Percentiles rank a stretch among this genome's conserved stretches.
Evolutionary conservation across 2,329 filamentous ascomycete species (phyloP).

Genomic region (Colletotrichum ledebouriae): DNA sequence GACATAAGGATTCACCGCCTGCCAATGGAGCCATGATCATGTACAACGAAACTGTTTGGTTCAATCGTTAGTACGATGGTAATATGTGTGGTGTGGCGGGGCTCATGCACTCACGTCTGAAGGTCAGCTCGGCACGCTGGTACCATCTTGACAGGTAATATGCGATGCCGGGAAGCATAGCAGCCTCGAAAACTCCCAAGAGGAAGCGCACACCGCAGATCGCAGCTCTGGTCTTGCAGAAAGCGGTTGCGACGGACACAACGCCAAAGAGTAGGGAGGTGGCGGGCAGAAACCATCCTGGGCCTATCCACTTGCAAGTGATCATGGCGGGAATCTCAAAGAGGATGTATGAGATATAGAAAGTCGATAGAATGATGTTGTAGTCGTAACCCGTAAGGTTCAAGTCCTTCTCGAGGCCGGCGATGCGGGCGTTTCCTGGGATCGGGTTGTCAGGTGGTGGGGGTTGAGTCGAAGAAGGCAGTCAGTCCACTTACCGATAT

Average conservation of each 20-base stretch:
- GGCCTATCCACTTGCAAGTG: slow-evolving; percentile 77
- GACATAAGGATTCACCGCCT: slow-evolving; percentile 51
- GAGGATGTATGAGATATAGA: slow-evolving; percentile 80
- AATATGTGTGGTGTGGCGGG: too few species aligned
- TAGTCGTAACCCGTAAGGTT: slow-evolving; percentile 74
- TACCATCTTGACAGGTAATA: slow-evolving; percentile 83
- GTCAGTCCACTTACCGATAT: slow-evolving; percentile 67
- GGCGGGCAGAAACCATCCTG: slow-evolving; percentile 77
- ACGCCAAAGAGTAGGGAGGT: slow-evolving; percentile 74
- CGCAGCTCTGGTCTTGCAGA: slow-evolving; percentile 67
- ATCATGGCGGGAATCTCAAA: slow-evolving; percentile 80
- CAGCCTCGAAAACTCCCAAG: slow-evolving; percentile 78
- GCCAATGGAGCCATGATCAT: slow-evolving; percentile 79
- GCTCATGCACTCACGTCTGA: slow-evolving; percentile 56
- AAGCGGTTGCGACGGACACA: slow-evolving; percentile 74
- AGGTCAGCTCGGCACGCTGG: slow-evolving; percentile 75
- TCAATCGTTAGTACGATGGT: too few species aligned
- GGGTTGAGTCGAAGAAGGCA: accelerated
- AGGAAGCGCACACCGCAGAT: slow-evolving; percentile 75
- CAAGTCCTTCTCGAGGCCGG: slow-evolving; percentile 74
- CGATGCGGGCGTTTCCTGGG: slow-evolving; percentile 76
- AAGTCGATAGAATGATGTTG: slow-evolving; percentile 75
- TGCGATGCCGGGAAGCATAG: slow-evolving; percentile 80
- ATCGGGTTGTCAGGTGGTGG: not conserved
- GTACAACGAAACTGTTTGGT: slow-evolving; percentile 64